Base-by-base conservation (phyloP, 164 flowering plant species). In the Malania oleifera region DNA sequence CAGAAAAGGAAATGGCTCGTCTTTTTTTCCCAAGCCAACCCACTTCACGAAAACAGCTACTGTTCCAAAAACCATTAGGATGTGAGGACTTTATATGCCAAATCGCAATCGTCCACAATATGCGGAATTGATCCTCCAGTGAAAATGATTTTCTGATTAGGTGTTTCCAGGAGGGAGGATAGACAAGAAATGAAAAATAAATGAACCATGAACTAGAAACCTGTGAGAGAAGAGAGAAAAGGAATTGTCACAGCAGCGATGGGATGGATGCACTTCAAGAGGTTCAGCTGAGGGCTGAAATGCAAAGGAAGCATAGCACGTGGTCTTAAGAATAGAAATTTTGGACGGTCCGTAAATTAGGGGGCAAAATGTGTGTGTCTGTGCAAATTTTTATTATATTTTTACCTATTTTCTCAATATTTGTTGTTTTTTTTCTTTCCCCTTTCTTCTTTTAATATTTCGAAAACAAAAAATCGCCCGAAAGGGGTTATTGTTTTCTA, bases 211-310 rank as follows among this genome's bases (percentile, higher is more conserved):
- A 49, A 56, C 23, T 46, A 26, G 79, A 70, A 13, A 57, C 75
- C 74, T 69, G 73, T 26, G 43, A 28, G 19, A 10, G 13, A 28
- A 19, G n/a, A n/a, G n/a, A n/a, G n/a, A n/a, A n/a, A n/a, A n/a
- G n/a, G n/a, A n/a, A n/a, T n/a, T n/a, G n/a, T n/a, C n/a, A n/a
- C n/a, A n/a, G n/a, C n/a, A n/a, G n/a, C n/a, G 0, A 81, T 1
- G 8, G 75, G n/a, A n/a, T n/a, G 59, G 18, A 82, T 73, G 28
- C 68, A 77, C 61, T 67, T 56, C 0, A 79, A 35, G 9, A 82
- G 74, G 54, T 76, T 72, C 9, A 82, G 74, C 29, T 72, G 84
- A 62, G 0, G 79, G 73, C 7, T 18, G 26, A 5, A 48, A 41
- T 0, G 79, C 63, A 10, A 72, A 19, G 2, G 56, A 25, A 10